These are phyloP conservation scores for Nigrospora sphaerica DNA, from an alignment of 2,329 filamentous ascomycete genomes.

Conservation along the genomic window DNA sequence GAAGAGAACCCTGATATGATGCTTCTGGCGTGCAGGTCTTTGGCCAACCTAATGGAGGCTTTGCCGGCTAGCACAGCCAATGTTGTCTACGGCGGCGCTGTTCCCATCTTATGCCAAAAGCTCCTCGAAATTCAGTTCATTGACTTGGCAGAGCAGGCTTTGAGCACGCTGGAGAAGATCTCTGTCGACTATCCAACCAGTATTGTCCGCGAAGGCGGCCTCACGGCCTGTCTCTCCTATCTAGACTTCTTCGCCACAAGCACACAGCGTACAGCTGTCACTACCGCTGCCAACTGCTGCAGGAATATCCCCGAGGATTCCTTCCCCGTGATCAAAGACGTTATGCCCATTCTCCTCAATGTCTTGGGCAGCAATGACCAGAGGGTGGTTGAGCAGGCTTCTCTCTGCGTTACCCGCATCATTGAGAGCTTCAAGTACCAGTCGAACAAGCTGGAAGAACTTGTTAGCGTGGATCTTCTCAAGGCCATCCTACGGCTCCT, in stretches of 20 bases:
- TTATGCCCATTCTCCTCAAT: constrained; percentile 91
- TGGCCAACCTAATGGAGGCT: constrained; percentile 97
- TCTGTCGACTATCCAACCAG: constrained; percentile 91
- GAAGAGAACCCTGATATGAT: constrained; percentile 96
- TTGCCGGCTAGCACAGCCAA: constrained; percentile 87
- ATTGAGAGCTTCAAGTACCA: constrained; percentile 95
- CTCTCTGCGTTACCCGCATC: constrained; percentile 88
- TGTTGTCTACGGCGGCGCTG: constrained; percentile 94
- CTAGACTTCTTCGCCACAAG: constrained; percentile 97
- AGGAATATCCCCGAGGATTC: constrained; percentile 93
- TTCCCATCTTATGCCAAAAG: constrained; percentile 91
- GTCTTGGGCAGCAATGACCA: constrained; percentile 91
- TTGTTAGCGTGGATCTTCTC: constrained; percentile 83
- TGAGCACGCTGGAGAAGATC: constrained; percentile 96
- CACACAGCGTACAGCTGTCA: constrained; percentile 93
- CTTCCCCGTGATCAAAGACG: constrained; percentile 83
- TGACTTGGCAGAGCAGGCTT: constrained; percentile 90
- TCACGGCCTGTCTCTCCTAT: constrained; percentile 93
- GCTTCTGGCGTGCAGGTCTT: constrained; percentile 89
- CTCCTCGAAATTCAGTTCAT: constrained; percentile 95
- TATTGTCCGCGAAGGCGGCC: constrained; percentile 90
- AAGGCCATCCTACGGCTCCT: constrained; percentile 79
- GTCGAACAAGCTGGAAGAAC: constrained; percentile 79
- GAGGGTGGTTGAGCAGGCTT: constrained; percentile 93
- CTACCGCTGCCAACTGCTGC: constrained; percentile 96